Evolutionary conservation across 169 alveolate species (phyloP).

Genomic region (Eimeria acervulina): DNA sequence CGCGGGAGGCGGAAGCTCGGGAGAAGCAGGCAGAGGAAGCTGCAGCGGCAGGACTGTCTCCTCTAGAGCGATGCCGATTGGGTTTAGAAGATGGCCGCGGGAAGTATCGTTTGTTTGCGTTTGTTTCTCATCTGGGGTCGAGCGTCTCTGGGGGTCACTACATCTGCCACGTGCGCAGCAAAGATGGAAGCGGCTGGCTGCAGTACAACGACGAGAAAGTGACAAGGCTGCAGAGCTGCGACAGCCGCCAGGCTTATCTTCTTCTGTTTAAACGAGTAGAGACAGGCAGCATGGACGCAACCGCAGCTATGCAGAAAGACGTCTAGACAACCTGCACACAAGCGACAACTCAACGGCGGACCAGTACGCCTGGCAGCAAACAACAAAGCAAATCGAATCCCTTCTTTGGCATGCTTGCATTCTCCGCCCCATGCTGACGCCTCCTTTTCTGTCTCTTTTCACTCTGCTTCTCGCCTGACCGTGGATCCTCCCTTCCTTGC

Average conservation of each 20-base stretch:
- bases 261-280: slow-evolving; percentile 28
- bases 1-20: slow-evolving; percentile 17
- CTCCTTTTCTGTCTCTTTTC: not conserved
- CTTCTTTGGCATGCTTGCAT: not conserved
- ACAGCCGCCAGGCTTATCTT: slow-evolving; percentile 51
- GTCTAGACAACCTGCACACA: not conserved
- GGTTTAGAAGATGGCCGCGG: slow-evolving; percentile 82
- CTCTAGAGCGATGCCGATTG: slow-evolving; percentile 47
- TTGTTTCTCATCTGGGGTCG: slow-evolving; percentile 93
- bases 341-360: not conserved
- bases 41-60: slow-evolving; percentile 24
- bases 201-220: slow-evolving; percentile 83
- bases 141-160: slow-evolving; percentile 94
- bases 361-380: not conserved
- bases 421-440: not conserved
- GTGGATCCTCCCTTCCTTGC: not conserved
- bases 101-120: slow-evolving; percentile 90
- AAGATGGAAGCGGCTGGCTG: slow-evolving; percentile 84
- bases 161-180: slow-evolving; percentile 90
- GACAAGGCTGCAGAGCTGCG: slow-evolving; percentile 24
- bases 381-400: not conserved
- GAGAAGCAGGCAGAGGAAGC: slow-evolving; percentile 43
- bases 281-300: not conserved
- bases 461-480: not conserved
- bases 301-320: not conserved